Evolutionary conservation across 2,329 filamentous ascomycete species (phyloP), one percentile per base, ranked within the genome.

Genomic region (Chaetomium globosum): DNA sequence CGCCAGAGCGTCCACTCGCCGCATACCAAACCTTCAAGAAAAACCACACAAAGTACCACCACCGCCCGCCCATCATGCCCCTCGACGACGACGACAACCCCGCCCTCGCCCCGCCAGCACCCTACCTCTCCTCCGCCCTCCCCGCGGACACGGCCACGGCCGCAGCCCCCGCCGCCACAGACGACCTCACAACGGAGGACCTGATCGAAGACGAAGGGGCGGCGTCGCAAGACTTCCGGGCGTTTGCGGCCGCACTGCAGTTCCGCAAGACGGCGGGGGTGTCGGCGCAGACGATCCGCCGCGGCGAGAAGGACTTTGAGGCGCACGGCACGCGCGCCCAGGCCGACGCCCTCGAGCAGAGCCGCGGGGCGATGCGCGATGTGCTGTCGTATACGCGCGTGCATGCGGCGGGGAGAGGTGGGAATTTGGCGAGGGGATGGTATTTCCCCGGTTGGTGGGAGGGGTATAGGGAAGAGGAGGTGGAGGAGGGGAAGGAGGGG

Each of bases 291-390:
- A 84, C 93, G 12, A 92, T 96, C 43, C 93, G 94, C 70, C 92
- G 93, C 69, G 95, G 95, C 67, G 93, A 96, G 76, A 99, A 99
- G 77, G 95, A 99, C 79, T 99, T 97, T 76, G 95, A 98, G 79
- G 89, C 91, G 31, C 93, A 98, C 78, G 91, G 91, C 56, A 98
- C 95, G 2, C 85, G 86, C 36, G 87, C 91, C 36, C 95, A 99
- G 77, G 87, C 89, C 69, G 83, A 85, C 64, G 86, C 89, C 9
- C 87, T 99, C 59, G 89, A 92, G 73, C 86, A 90, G 55, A 96
- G 92, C 68, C 88, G 94, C 62, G 83, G 85, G 71, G 94, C 93
- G 23, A 95, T 99, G 90, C 91, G 96, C 77, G 88, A 92, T 71
- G 93, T 94, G 2, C 83, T 98, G 63, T 84, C 87, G 59, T 89